phyloP scores from a whole-genome alignment of 2,329 filamentous ascomycete genomes.

The Ceratocystis papillata region DNA sequence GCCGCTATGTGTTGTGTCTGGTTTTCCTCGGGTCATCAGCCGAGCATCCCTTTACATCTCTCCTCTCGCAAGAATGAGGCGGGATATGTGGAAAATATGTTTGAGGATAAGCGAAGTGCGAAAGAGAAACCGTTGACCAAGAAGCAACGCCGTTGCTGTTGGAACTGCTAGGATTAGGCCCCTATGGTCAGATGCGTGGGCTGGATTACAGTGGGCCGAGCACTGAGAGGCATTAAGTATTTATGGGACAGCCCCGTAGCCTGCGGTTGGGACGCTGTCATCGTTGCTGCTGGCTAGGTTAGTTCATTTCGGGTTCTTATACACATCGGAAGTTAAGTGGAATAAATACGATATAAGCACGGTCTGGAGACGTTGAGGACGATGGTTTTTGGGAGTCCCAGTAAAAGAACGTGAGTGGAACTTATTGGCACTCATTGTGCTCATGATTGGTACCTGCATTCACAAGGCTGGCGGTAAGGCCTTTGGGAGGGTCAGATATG shows the following conservation, averaged over 20 bases:
- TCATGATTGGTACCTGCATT: slow-evolving; percentile 13
- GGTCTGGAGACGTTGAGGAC: neutral
- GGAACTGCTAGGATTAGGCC: too few relatives aligned
- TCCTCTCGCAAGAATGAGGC: neutral
- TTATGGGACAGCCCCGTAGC: neutral
- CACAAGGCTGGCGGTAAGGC: neutral
- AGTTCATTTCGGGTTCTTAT: neutral
- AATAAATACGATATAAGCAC: neutral
- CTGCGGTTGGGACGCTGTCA: too few relatives aligned
- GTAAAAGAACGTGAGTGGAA: too few relatives aligned
- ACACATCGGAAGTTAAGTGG: neutral
- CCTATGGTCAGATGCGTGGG: neutral
- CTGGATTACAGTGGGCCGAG: neutral
- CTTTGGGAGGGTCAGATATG: neutral
- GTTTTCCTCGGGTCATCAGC: too few relatives aligned
- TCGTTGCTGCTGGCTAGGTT: neutral
- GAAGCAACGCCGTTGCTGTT: neutral
- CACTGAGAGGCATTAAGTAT: neutral
- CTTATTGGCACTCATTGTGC: slow-evolving; percentile 1
- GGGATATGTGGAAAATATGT: slow-evolving; percentile 1
- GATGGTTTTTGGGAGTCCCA: too few relatives aligned
- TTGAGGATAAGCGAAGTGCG: neutral
- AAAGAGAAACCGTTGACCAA: neutral
- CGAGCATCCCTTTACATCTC: neutral
- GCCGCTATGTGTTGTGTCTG: neutral